Evolutionary conservation across 1,284 basidiomycete species (phyloP), one percentile per base, ranked within the genome.

Genomic region (Coriolopsis trogii): DNA sequence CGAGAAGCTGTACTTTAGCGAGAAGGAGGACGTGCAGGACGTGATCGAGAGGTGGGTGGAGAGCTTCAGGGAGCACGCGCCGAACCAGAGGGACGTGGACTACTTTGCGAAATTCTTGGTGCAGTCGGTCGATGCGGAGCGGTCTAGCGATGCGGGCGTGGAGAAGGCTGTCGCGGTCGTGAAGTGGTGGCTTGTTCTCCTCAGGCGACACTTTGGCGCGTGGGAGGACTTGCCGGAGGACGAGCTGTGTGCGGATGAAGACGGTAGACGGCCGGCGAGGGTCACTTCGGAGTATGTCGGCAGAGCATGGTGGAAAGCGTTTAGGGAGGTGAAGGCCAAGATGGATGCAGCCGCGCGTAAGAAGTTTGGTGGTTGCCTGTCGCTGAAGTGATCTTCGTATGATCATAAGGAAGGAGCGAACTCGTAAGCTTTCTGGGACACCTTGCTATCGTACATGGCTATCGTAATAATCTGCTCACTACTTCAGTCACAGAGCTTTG

Each of bases 1-100:
- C n/a, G 76, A 81, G 65, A 83, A 80, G 60, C 53, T 82, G 23
- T 67, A 70, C 44, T 84, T 84, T 48, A 77, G 76, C 5, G 81
- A 85, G 58, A 78, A 80, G 16, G 80, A 79, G 31, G 89, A 91
- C 55, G 77, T 95, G 25, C 82, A 90, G 63, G 67, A 70, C 4
- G 75, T 88, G 20, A 76, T 95, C 31, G 83, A 84, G 55, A 64
- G 71, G 30, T 95, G 93, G 93, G 81, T 95, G 3, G 73, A 78
- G 37, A 70, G 74, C 1, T 87, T 87, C 60, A 66, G 67, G 41
- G 72, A 79, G 38, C 75, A 77, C 49, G 75, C 76, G 13, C 92
- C 92, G 30, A 82, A 85, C 49, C 70, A 74, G 54, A 78, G 75
- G 62, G 93, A 95, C 60, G 75, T 91, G 3, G 80, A 82, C 21